Evolutionary conservation across 441 rosid genomes (phyloP), one percentile per base, ranked within the genome.

Genomic region (Theobroma grandiflorum): DNA sequence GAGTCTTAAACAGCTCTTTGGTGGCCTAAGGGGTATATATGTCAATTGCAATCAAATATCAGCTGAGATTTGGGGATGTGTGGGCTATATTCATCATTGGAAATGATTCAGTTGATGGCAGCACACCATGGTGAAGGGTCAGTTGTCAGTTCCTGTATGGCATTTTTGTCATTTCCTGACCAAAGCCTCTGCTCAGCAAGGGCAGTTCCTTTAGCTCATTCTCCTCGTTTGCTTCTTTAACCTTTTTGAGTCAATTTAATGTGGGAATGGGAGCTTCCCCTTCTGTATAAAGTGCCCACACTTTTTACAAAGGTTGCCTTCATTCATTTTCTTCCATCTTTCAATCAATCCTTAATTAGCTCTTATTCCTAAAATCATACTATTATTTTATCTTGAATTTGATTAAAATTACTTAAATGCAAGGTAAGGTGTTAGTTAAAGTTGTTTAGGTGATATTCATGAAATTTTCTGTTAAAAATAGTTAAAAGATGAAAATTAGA

Each of bases 71-170:
- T 53, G 72, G 65, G 70, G 22, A 52, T 50, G 8, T 70, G 78
- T 72, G 78, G 78, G 77, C 67, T 76, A 9, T 11, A 63, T 71
- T 70, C 78, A 81, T 81, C 74, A 77, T 72, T 81, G 53, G 78
- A 65, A 77, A 81, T 81, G 78, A 65, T 55, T 77, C 63, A 40
- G 53, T 65, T 45, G 74, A 72, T 43, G 0, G 20, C 62, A 47
- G 18, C 37, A 47, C 4, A 35, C 22, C 35, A 8, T 18, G 26
- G 31, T 15, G 47, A 37, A 15, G 37, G 66, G 12, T 69, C 45
- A 4, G 6, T 2, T 26, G 80, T 71, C 67, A 64, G 58, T 15
- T 40, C 6, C 7, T 68, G 33, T 37, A 40, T 20, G 72, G 58
- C 49, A 12, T 26, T 53, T 53, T 42, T 8, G 80, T 81, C 59